Base-by-base conservation (phyloP, 495 filamentous ascomycete species). In the Aspergillus campestris region DNA sequence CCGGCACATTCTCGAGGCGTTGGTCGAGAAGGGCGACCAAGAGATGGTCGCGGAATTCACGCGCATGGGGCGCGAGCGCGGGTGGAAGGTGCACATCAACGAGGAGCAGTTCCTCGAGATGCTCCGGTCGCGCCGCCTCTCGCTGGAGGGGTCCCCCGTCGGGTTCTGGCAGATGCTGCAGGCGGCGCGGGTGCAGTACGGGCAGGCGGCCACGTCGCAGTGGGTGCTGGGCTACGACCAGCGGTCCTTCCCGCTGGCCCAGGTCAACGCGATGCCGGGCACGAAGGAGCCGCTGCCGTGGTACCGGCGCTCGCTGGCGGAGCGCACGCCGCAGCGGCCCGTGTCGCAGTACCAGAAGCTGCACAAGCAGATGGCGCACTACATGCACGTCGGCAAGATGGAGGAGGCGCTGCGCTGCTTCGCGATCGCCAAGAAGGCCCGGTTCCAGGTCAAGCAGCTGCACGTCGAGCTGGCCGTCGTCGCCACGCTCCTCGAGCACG, bases 141-240 rank as follows among this genome's bases (percentile, higher is more conserved):
- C 60, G 34, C 62, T 67, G 42, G 59, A 63, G 39, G 45, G 57
- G 1, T 52, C 58, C 4, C 70, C 67, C 0, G 60, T 67, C 12
- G 66, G 70, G 9, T 55, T 65, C 39, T 73, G 68, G 67, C 61
- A 65, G 13, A 67, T 71, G 70, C 46, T 71, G 10, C 65, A 69
- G 37, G 62, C 68, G 5, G 66, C 70, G 6, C 66, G 62, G 33
- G 44, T 56, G 7, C 51, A 62, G 42, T 51, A 65, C 38, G 50
- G 53, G n/a, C 50, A 61, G 45, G 53, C 59, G 6, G 45, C 67
- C 39, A 44, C 50, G 32, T 66, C 62, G n/a, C 58, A 57, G 38
- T 61, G 61, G n/a, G 54, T 73, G 28, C 45, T 71, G 32, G 70
- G 70, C 7, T 50, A 57, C 33, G 59, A 62, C 35, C 59, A 57